phyloP scores from a whole-genome alignment of 495 filamentous ascomycete species.

The Parachaetomium inaequale region DNA sequence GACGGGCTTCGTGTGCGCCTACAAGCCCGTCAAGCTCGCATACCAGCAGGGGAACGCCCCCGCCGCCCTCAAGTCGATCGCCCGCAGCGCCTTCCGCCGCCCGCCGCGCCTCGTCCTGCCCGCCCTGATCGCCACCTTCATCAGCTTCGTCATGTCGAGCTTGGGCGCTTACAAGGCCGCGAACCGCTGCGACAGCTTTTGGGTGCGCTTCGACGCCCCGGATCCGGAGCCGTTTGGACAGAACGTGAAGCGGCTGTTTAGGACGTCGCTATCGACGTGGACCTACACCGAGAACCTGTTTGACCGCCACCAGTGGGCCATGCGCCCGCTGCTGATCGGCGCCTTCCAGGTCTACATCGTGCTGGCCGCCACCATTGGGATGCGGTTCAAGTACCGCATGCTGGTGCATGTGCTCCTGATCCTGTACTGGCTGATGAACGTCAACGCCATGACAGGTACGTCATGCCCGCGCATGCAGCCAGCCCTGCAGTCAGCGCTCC shows the following conservation, averaged over 20 bases:
- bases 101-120: conserved; percentile 59
- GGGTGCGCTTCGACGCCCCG: conserved; percentile 55
- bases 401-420: conserved; percentile 48
- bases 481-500: neutral
- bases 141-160: conserved; percentile 54
- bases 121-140: conserved; percentile 55
- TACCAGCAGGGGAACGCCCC: conserved; percentile 50
- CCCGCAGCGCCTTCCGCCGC: conserved; percentile 61
- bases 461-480: neutral
- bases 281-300: conserved; percentile 56
- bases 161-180: conserved; percentile 56
- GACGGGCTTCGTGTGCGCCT: conserved; percentile 63
- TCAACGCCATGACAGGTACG: conserved; percentile 33
- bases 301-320: conserved; percentile 64
- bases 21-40: conserved; percentile 59
- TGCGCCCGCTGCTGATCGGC: conserved; percentile 57
- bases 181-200: conserved; percentile 54
- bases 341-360: conserved; percentile 61
- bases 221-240: conserved; percentile 30
- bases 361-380: conserved; percentile 53
- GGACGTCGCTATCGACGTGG: conserved; percentile 54
- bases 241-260: conserved; percentile 39
- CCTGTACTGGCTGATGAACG: conserved; percentile 52
- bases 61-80: conserved; percentile 52
- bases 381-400: conserved; percentile 56